Evolutionary conservation across 129 eudicot species (phyloP), one percentile per base, ranked within the genome.

Genomic region (Arctium lappa): DNA sequence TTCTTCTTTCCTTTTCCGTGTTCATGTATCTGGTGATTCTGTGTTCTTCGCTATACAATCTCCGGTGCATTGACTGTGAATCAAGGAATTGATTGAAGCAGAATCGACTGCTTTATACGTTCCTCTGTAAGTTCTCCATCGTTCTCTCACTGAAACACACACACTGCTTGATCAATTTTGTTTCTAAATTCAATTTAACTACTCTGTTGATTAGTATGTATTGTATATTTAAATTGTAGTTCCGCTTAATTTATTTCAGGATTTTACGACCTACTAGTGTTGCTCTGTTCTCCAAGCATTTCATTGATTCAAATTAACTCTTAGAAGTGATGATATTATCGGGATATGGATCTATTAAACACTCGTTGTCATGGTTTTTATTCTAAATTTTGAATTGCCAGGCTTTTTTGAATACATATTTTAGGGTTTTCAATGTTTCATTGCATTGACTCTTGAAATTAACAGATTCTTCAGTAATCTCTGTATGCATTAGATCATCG

Each of bases 401-500:
- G 69, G 29, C 44, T 42, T 42, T 69, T 70, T n/a, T 13, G 4
- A 1, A 4, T 13, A 66, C 71, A 32, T 13, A 13, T 70, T 80
- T 46, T 71, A 80, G 83, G 83, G 46, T 79, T 76, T 78, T 80
- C 38, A 50, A 42, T 80, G 34, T 80, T 72, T 18, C 63, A 30
- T 22, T 29, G 40, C 60, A 53, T 80, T 29, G 15, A 12, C 77
- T 40, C n/a, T 22, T 31, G 12, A 15, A 69, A 31, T 16, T 16
- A 80, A 15, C 10, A 40, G 53, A 16, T 6, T 48, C 9, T 16
- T 65, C 34, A 27, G 8, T 39, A 18, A 46, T 32, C 60, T 22
- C 34, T 22, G 71, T 66, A 2, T 38, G 73, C 12, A 10, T 78
- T 31, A 60, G 29, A n/a, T 63, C 6, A 66, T 78, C 63, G 12